Conservation (phyloP, 805 yeast genomes). For the Saturnispora quitensis region DNA sequence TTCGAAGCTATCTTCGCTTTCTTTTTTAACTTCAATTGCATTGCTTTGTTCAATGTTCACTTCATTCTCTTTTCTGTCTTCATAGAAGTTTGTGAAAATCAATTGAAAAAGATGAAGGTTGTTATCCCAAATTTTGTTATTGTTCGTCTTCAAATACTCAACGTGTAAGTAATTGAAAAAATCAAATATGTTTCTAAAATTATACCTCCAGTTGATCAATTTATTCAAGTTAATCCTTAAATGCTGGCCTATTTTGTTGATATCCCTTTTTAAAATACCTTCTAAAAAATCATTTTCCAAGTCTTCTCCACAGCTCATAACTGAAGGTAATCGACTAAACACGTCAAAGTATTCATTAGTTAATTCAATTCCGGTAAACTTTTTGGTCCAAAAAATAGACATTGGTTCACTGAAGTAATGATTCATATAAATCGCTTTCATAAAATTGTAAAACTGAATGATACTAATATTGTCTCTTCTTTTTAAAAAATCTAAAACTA, state of each 20-base stretch:
- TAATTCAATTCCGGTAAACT: conserved; percentile 19
- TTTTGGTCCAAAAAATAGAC: conserved; percentile 26
- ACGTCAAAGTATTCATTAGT: conserved; percentile 19
- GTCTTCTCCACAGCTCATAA: conserved; percentile 13
- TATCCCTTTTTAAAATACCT: conserved; percentile 17
- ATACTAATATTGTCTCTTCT: conserved; percentile 22
- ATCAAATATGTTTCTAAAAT: conserved; percentile 22
- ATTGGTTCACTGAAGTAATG: conserved; percentile 29
- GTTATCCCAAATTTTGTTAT: conserved; percentile 21
- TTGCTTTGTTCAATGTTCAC: conserved; percentile 5
- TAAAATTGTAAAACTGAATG: conserved; percentile 22
- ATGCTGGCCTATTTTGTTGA: conserved; percentile 16
- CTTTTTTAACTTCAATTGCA: background rate
- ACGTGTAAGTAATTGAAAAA: conserved; percentile 23
- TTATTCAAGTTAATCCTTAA: conserved; percentile 20
- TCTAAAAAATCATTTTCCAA: conserved; percentile 15
- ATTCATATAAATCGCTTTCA: conserved; percentile 27
- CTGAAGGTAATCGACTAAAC: conserved; percentile 24
- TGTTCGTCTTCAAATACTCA: conserved; percentile 14
- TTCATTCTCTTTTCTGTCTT: conserved; percentile 8
- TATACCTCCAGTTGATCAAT: conserved; percentile 24
- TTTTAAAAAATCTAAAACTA: conserved; percentile 22
- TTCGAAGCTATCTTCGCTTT: conserved; percentile 1
- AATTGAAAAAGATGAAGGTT: conserved; percentile 23
- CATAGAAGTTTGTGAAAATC: conserved; percentile 18